Base-by-base conservation (phyloP, 768 basidiomycete genomes). In the Mycena sanguinolenta region DNA sequence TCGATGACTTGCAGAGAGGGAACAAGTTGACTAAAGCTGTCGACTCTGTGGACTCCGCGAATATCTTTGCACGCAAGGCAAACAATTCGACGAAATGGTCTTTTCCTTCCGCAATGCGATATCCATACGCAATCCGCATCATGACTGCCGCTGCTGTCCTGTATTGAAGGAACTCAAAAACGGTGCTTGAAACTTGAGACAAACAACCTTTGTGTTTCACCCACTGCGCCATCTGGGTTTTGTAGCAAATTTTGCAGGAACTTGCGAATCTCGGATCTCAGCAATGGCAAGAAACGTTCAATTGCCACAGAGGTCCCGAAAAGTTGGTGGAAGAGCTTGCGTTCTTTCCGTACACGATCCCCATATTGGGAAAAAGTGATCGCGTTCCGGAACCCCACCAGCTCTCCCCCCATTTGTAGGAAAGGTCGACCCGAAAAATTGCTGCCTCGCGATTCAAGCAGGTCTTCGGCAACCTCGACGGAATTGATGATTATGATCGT, bases 321-420 rank as follows among this genome's bases (percentile, higher is more conserved):
- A 4, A 73, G 61, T 14, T 64, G 58, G n/a, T 67, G 68, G n/a
- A n/a, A n/a, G n/a, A n/a, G n/a, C n/a, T n/a, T n/a, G n/a, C n/a
- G n/a, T n/a, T n/a, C n/a, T n/a, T n/a, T n/a, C n/a, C n/a, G n/a
- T n/a, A n/a, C n/a, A n/a, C n/a, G n/a, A n/a, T n/a, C n/a, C n/a
- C n/a, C n/a, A n/a, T n/a, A n/a, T n/a, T n/a, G n/a, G n/a, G n/a
- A n/a, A n/a, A n/a, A n/a, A n/a, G n/a, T n/a, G n/a, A 65, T 30
- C 17, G 46, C 42, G n/a, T 71, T 58, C n/a, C 36, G 28, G 42
- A 70, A 71, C 0, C 72, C 72, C 2, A 66, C 60, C 27, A 70
- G 58, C 27, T 73, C 69, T 3, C 72, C 69, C 36, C 69, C 68
- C 72, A 73, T 71, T 27, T 36, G 69, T 3, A 73, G 28, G 0